Evolutionary conservation across 306 rosid genomes (phyloP), one percentile per base, ranked within the genome.

Genomic region (Castanea sativa): DNA sequence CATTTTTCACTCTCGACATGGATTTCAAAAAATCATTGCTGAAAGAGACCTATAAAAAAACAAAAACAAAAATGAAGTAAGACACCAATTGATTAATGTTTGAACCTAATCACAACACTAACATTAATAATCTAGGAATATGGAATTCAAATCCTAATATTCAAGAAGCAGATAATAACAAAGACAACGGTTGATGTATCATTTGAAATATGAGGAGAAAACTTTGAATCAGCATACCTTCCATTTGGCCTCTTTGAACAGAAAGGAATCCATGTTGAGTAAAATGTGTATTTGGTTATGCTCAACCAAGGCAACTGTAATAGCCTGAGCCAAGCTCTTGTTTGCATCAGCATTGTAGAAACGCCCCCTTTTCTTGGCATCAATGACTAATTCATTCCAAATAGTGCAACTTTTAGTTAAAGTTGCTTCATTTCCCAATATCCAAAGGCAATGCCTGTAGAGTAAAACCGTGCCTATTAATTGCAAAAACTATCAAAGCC

Each of bases 361-460:
- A 45, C 82, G 76, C 13, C 76, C 49, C 16, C 89, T 74, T 12
- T 61, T 53, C 77, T 82, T 82, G 21, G 89, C 86, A 77, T 86
- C 86, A 15, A 73, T 27, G 23, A 82, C 81, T 61, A 86, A 29
- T 35, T 73, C 75, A 73, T 38, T 82, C 89, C 89, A 86, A 73
- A 86, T 53, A 30, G 84, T 27, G 14, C 75, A 23, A 1, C 86
- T 86, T 2, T 77, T 73, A 0, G 4, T 16, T 53, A 86, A 69
- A 14, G 89, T 86, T 2, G 9, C 49, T 69, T 52, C 86, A 38
- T 78, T 79, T 32, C 89, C 86, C 74, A 86, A 69, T 51, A 86
- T 82, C 89, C 86, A 86, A 73, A 86, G 82, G 76, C 86, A 86
- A 45, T 82, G 61, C 68, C 86, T 86, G 35, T 60, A 74, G 1